Conservation (phyloP, 352 stramenopile species). For the Aphanomyces invadans region DNA sequence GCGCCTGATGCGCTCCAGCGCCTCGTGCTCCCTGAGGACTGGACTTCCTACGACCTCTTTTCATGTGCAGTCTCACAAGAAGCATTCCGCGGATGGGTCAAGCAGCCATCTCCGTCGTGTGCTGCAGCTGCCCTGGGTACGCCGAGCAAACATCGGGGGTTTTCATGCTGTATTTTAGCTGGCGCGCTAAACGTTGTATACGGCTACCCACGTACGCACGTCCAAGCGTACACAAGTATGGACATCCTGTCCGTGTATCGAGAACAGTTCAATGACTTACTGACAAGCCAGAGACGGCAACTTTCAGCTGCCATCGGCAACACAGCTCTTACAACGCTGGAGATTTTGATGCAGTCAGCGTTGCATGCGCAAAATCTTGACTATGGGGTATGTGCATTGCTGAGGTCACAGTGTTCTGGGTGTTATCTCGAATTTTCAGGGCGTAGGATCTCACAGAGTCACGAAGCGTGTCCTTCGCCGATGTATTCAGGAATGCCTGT, state of each 20-base stretch:
- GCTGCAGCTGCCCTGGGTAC: constrained; percentile 44
- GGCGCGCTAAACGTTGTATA: constrained; percentile 45
- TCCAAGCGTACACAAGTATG: constrained; percentile 30
- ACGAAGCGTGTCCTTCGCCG: neutral
- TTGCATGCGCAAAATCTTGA: neutral
- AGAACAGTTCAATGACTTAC: constrained; percentile 9
- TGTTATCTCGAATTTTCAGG: neutral
- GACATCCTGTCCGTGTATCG: constrained; percentile 27
- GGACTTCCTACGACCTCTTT: neutral
- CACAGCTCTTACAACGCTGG: constrained; percentile 25
- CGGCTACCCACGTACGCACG: constrained; percentile 26
- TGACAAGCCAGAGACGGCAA: constrained; percentile 25
- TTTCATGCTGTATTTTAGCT: constrained; percentile 25
- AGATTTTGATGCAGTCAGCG: constrained; percentile 19
- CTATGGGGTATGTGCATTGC: neutral
- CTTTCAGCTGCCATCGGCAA: constrained; percentile 27
- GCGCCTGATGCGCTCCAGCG: neutral
- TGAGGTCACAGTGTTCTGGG: neutral
- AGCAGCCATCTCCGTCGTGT: constrained; percentile 56
- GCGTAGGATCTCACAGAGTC: neutral
- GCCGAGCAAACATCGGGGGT: neutral
- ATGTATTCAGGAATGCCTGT: neutral
- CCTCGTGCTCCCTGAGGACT: neutral
- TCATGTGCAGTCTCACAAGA: neutral
- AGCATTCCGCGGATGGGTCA: constrained; percentile 41